These are phyloP conservation scores for Entrophospora sp. DNA, from an alignment of 192 early-diverging fungal species.

Conservation along the genomic window DNA sequence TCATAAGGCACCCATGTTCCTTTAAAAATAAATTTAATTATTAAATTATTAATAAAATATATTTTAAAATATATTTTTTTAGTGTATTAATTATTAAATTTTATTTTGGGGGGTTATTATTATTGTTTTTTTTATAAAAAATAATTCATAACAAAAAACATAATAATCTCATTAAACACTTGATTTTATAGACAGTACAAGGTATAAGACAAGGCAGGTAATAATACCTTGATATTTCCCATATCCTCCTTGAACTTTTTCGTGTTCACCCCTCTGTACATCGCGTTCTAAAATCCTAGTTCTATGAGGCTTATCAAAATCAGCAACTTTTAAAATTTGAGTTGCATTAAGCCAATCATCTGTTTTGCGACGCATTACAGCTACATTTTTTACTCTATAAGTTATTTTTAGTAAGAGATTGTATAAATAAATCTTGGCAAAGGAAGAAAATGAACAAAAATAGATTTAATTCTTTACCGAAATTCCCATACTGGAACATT, in stretches of 20 bases:
- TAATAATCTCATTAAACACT: too few species aligned
- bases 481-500: slow-evolving; percentile 93
- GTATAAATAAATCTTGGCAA: background rate
- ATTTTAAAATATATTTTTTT: too few species aligned
- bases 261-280: too few species aligned
- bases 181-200: too few species aligned
- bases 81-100: too few species aligned
- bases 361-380: slow-evolving; percentile 55
- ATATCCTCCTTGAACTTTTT: slow-evolving; percentile 95
- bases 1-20: slow-evolving; percentile 76
- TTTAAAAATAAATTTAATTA: too few species aligned
- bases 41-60: too few species aligned
- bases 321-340: slow-evolving; percentile 94
- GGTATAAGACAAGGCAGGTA: too few species aligned
- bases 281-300: too few species aligned
- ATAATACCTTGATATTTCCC: slow-evolving; percentile 98
- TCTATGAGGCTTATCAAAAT: slow-evolving; percentile 90
- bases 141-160: too few species aligned
- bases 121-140: too few species aligned
- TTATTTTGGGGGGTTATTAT: too few species aligned
- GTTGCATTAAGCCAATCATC: slow-evolving; percentile 97
- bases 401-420: background rate
- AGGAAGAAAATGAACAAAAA: background rate
- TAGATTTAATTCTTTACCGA: slow-evolving; percentile 74
- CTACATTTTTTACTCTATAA: slow-evolving; percentile 24